Evolutionary conservation across 176 grass and related monocot genomes (phyloP).

Genomic region (Zoysia japonica): DNA sequence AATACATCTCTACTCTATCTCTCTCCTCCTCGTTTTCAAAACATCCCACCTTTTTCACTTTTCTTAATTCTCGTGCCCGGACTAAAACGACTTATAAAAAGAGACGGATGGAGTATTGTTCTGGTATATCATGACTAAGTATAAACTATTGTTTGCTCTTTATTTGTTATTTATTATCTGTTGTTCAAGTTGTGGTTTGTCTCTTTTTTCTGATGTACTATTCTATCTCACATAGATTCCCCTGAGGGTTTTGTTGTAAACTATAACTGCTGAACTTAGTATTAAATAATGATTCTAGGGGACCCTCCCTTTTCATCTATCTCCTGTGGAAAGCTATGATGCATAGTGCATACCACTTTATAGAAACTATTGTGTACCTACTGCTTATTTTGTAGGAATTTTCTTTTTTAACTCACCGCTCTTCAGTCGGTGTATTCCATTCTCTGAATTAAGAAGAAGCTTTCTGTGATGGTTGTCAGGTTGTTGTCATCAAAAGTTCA

Average conservation of each 20-base stretch:
- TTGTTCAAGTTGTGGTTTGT: background rate
- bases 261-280: background rate
- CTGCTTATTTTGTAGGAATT: constrained; percentile 16
- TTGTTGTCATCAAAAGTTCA: background rate
- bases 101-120: background rate
- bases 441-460: background rate
- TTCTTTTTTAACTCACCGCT: constrained; percentile 12
- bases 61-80: no score
- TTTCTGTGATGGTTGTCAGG: background rate
- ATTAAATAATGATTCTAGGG: background rate
- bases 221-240: background rate
- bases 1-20: no score
- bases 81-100: no score
- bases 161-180: background rate
- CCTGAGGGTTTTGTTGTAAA: background rate
- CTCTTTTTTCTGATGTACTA: background rate
- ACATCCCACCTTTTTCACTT: no score
- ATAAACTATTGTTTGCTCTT: background rate
- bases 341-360: background rate
- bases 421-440: background rate
- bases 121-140: background rate
- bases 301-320: background rate
- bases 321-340: background rate
- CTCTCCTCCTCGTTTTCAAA: no score
- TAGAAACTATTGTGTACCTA: constrained; percentile 5